Percentiles rank a stretch among this genome's conserved stretches.
Conservation (phyloP, 1,139 yeast genomes). For the Candida glucosophila region DNA sequence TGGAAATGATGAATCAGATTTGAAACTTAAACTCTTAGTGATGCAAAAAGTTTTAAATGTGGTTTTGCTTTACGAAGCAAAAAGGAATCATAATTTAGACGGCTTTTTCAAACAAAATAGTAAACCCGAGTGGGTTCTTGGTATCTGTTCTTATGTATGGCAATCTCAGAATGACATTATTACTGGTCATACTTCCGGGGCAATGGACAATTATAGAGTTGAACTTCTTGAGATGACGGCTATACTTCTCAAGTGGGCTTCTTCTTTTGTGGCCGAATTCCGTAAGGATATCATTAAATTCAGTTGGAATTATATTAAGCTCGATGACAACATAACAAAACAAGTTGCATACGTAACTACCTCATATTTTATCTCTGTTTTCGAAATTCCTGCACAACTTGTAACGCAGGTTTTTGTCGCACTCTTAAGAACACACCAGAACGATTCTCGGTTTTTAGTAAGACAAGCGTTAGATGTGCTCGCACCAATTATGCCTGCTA, state of each 20-base stretch:
- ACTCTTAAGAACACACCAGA: conserved; percentile 72
- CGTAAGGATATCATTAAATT: conserved; percentile 86
- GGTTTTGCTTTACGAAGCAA: conserved; percentile 55
- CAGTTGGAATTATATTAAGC: conserved; percentile 87
- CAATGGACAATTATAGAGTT: conserved; percentile 66
- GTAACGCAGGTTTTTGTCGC: conserved; percentile 93
- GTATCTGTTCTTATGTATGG: conserved; percentile 67
- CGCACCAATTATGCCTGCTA: conserved; percentile 79
- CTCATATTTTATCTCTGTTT: conserved; percentile 76
- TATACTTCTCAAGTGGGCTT: conserved; percentile 61
- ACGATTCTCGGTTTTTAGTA: conserved; percentile 77
- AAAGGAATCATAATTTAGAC: conserved; percentile 39
- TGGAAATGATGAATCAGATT: conserved; percentile 29
- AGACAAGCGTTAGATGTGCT: conserved; percentile 80
- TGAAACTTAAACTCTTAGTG: conserved; percentile 54
- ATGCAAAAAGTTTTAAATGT: conserved; percentile 61
- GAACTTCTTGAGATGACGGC: conserved; percentile 81
- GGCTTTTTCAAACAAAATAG: conserved; percentile 30
- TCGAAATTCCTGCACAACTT: conserved; percentile 82
- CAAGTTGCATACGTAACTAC: conserved; percentile 91
- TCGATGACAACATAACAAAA: conserved; percentile 84
- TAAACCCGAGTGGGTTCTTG: conserved; percentile 53
- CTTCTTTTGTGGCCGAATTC: conserved; percentile 50
- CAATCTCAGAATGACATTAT: conserved; percentile 46
- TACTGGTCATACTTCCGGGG: conserved; percentile 55